Evolutionary conservation across 2,329 filamentous ascomycete genomes (phyloP), one percentile per base, ranked within the genome.

Genomic region (Rutstroemia sp.): DNA sequence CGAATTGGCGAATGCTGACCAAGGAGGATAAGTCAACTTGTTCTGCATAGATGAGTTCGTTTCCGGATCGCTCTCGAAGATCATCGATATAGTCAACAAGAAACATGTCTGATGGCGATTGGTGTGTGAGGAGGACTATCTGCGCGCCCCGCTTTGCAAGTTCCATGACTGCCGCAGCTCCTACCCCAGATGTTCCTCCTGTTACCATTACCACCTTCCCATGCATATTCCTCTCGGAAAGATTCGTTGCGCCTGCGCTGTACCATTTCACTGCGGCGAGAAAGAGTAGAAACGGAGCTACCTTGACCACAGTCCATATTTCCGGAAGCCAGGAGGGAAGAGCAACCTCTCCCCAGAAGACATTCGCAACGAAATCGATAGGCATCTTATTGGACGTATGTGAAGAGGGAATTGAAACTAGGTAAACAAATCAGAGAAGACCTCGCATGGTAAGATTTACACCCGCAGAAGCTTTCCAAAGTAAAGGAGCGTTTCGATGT

Each of bases 141-240:
- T 99, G 95, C 48, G 92, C 92, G 62, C 94, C 94, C 62, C 91
- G 84, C 17, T 75, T 69, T 54, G 92, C 92, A 53, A 99, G 81
- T 57, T 86, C 82, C 61, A 82, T 77, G 5, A 87, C 88, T 45
- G 89, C 82, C 56, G 82, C 79, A 58, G 90, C 88, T 50, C 94
- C 94, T 69, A 99, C 88, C 14, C 94, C 94, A 47, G 92, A 92
- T 52, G 94, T 99, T 27, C 92, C 94, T 63, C 94, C 86, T 17
- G 94, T 99, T 52, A 99, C 82, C 78, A 99, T 86, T 46, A 96
- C 80, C 49, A 99, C 90, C 69, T 95, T 95, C 48, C 90, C 91
- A 72, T 96, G 91, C 84, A 99, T 91, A 55, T 87, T 79, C 58
- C 89, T 81, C 69, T 96, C 91, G 25, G 88, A 81, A 44, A 73